Evolutionary conservation across 1,284 basidiomycete species (phyloP).

Genomic region (Cronartium quercuum): DNA sequence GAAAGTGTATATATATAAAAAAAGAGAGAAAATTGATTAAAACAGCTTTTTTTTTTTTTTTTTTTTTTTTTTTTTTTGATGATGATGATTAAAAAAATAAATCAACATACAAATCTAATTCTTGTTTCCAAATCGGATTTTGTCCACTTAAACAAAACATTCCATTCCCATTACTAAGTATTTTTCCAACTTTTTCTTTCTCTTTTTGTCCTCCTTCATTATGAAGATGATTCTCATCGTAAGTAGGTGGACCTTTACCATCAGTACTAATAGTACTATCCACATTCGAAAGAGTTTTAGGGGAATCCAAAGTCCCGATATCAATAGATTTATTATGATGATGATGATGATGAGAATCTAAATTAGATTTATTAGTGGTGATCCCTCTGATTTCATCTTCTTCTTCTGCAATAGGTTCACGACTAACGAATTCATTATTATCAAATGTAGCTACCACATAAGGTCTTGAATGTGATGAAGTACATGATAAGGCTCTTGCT

Average conservation of each 20-base stretch:
- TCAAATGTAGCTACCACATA: conserved; percentile 98
- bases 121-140: conserved; percentile 98
- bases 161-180: neutral
- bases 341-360: neutral
- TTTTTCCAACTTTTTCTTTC: neutral
- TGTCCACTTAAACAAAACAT: conserved; percentile 52
- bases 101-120: conserved; percentile 66
- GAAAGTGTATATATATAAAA: neutral
- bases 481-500: conserved; percentile 64
- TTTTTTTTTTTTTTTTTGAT: neutral
- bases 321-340: neutral
- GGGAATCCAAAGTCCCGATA: neutral
- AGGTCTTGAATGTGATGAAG: conserved; percentile 57
- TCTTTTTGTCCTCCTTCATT: neutral
- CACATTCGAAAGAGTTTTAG: too few relatives aligned
- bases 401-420: conserved; percentile 74
- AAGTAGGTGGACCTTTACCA: neutral
- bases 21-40: neutral
- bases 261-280: neutral
- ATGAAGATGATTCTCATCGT: neutral
- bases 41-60: neutral
- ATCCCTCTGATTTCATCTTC: conserved; percentile 52
- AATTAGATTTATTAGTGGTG: neutral
- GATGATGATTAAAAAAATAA: neutral
- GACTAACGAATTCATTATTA: conserved; percentile 94